A percentile compares a stretch with the other conserved stretches of the same genome.
phyloP scores from a whole-genome alignment of 306 rosid genomes.

The Lablab purpureus region DNA sequence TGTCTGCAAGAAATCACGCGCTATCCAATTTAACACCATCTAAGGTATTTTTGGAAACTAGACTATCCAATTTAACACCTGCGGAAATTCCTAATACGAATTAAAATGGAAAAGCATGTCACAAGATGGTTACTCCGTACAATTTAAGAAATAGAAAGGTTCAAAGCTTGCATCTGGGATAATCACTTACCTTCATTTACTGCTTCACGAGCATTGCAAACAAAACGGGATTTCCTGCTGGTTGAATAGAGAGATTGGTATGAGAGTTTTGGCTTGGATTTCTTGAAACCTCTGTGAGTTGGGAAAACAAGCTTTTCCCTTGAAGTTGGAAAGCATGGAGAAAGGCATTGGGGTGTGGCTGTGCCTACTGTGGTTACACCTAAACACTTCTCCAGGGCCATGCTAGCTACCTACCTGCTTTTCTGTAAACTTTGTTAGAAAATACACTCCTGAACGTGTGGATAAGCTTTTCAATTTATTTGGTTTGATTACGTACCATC shows the following conservation, averaged over 20 bases:
- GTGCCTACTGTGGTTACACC: constrained; percentile 60
- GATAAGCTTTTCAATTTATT: constrained; percentile 17
- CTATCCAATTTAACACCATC: background rate
- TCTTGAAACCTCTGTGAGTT: constrained; percentile 52
- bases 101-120: background rate
- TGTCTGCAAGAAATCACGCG: background rate
- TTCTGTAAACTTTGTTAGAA: background rate
- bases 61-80: background rate
- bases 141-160: background rate
- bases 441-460: constrained; percentile 15
- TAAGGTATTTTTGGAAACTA: background rate
- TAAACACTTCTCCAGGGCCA: constrained; percentile 76
- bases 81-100: background rate
- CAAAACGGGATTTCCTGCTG: constrained; percentile 55
- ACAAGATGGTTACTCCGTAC: background rate
- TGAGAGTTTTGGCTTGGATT: constrained; percentile 44
- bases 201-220: constrained; percentile 85
- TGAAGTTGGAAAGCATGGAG: constrained; percentile 62
- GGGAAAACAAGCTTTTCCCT: constrained; percentile 56
- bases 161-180: background rate
- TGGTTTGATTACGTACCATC: background rate
- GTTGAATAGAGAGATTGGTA: constrained; percentile 47
- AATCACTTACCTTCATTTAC: constrained; percentile 58
- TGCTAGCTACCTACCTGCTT: constrained; percentile 8
- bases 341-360: constrained; percentile 60